These are phyloP conservation scores for Cymbopogon citratus DNA, from an alignment of 176 grass and related monocot genomes.

Conservation along the genomic window DNA sequence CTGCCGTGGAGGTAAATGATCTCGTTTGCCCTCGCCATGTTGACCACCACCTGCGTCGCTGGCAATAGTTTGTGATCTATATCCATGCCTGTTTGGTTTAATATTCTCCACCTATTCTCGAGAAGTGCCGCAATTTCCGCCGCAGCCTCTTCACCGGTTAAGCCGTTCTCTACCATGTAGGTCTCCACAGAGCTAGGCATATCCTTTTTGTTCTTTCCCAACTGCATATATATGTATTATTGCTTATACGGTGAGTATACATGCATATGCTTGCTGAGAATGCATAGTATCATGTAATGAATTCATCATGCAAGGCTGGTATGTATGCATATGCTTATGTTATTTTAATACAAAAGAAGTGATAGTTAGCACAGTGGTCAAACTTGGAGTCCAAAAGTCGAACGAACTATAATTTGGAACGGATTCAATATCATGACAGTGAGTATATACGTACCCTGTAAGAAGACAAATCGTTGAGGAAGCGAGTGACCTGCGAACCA, in stretches of 20 bases:
- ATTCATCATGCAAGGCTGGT: too few relatives aligned
- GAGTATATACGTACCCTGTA: neutral
- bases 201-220: slow-evolving; percentile 3
- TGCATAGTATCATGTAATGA: neutral
- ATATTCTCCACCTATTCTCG: neutral
- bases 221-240: neutral
- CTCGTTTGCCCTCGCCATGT: neutral
- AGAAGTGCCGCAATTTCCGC: neutral
- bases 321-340: too few relatives aligned
- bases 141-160: neutral
- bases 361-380: too few relatives aligned
- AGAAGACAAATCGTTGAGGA: slow-evolving; percentile 10
- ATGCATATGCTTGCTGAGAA: neutral
- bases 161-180: neutral
- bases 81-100: neutral
- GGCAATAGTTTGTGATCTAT: neutral
- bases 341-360: too few relatives aligned
- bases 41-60: neutral
- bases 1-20: neutral
- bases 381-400: too few relatives aligned
- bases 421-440: too few relatives aligned
- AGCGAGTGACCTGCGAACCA: neutral
- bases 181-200: neutral
- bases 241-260: neutral
- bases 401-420: too few relatives aligned